Evolutionary conservation across 257 asterid genomes (phyloP).

Genomic region (Ajuga chamaepitys): DNA sequence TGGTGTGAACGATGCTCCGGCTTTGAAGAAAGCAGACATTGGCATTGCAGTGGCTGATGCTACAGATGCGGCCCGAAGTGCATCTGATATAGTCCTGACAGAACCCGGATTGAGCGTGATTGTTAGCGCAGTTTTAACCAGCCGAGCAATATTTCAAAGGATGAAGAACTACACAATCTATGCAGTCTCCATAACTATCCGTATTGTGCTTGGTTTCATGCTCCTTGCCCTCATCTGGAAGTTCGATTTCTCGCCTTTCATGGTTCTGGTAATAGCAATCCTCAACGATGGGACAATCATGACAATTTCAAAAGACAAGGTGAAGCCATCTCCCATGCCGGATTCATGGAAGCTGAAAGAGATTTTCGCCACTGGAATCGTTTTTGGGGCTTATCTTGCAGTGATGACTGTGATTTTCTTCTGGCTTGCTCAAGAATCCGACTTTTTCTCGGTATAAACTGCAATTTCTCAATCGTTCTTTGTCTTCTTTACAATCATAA

Average conservation of each 20-base stretch:
- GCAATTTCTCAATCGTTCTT: too few species aligned
- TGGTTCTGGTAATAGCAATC: conserved; percentile 59
- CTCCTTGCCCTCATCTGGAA: conserved; percentile 55
- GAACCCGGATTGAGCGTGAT: conserved; percentile 55
- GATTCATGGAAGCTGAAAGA: conserved; percentile 62
- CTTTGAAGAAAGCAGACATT: conserved; percentile 46
- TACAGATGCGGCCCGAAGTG: conserved; percentile 52
- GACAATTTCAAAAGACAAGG: conserved; percentile 59
- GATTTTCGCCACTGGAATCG: conserved; percentile 60
- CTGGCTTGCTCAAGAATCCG: conserved; percentile 38
- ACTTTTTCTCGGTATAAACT: conserved; percentile 30
- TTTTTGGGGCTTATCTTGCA: conserved; percentile 53
- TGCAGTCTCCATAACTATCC: conserved; percentile 56
- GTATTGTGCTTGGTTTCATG: conserved; percentile 57
- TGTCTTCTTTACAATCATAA: too few species aligned
- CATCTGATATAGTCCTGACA: conserved; percentile 48
- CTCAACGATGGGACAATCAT: conserved; percentile 59
- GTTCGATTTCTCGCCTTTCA: conserved; percentile 61
- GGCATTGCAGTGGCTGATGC: conserved; percentile 63
- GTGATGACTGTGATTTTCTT: conserved; percentile 53
- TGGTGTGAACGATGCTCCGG: conserved; percentile 64
- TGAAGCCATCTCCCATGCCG: conserved; percentile 53
- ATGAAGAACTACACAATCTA: conserved; percentile 65
- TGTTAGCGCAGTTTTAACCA: conserved; percentile 42
- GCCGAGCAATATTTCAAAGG: conserved; percentile 59